These are phyloP conservation scores for Aspergillus diversus DNA, from an alignment of 495 filamentous ascomycete genomes.

Conservation along the genomic window DNA sequence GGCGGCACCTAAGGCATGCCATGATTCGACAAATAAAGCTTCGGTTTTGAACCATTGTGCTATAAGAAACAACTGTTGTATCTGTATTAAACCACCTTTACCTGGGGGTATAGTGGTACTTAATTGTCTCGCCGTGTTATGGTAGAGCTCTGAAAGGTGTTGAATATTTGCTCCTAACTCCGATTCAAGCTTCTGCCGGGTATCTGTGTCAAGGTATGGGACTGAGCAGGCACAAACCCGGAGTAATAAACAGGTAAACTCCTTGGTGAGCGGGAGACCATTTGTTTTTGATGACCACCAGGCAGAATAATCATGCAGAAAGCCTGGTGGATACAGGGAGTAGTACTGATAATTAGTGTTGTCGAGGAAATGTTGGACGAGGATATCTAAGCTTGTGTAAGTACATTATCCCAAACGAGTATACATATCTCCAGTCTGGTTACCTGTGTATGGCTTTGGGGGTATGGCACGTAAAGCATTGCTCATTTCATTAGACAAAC, in stretches of 20 bases:
- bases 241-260: slow-evolving; percentile 55
- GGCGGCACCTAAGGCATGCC: slow-evolving; percentile 50
- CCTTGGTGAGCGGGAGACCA: slow-evolving; percentile 24
- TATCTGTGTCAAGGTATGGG: slow-evolving; percentile 43
- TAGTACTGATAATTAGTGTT: slow-evolving; percentile 56
- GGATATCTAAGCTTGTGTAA: slow-evolving; percentile 41
- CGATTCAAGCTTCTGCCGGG: slow-evolving; percentile 47
- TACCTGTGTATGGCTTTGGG: slow-evolving; percentile 39
- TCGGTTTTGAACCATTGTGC: slow-evolving; percentile 57
- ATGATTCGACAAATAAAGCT: slow-evolving; percentile 54
- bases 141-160: slow-evolving; percentile 44
- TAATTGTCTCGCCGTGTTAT: slow-evolving; percentile 48
- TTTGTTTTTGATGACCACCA: slow-evolving; percentile 10
- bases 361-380: slow-evolving; percentile 53
- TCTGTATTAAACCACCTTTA: slow-evolving; percentile 49
- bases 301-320: slow-evolving; percentile 46
- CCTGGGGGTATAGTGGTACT: slow-evolving; percentile 48
- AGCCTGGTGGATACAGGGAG: slow-evolving; percentile 51
- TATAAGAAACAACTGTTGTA: slow-evolving; percentile 57
- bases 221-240: slow-evolving; percentile 55
- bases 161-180: slow-evolving; percentile 45
- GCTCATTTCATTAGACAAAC: slow-evolving; percentile 28
- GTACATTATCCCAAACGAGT: not conserved
- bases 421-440: not conserved
- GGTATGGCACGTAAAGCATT: slow-evolving; percentile 30